Evolutionary conservation across 495 filamentous ascomycete species (phyloP).

Genomic region (Halenospora varia): DNA sequence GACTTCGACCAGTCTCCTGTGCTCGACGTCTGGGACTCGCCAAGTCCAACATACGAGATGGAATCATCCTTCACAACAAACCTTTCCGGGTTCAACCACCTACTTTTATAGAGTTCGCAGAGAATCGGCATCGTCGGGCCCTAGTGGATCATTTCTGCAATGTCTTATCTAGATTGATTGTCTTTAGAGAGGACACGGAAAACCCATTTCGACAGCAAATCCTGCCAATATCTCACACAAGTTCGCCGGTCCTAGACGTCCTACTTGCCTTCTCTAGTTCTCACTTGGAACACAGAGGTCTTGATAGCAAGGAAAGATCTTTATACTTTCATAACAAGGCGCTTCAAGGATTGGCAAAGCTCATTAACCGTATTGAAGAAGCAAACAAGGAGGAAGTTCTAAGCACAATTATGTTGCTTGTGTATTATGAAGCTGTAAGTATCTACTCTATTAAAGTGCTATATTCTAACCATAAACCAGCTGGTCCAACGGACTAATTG

Average conservation of each 20-base stretch:
- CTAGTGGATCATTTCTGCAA: conserved; percentile 61
- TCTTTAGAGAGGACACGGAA: conserved; percentile 57
- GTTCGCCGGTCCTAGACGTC: conserved; percentile 51
- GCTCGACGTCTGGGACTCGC: too few relatives aligned
- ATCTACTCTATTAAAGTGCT: neutral
- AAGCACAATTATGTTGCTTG: conserved; percentile 56
- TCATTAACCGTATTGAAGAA: conserved; percentile 49
- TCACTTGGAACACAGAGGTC: conserved; percentile 53
- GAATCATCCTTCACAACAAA: too few relatives aligned
- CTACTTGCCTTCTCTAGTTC: conserved; percentile 57
- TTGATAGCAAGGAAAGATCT: conserved; percentile 50
- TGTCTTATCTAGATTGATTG: conserved; percentile 57
- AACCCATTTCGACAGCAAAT: conserved; percentile 61
- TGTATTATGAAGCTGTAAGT: conserved; percentile 62
- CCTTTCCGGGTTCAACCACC: conserved; percentile 48
- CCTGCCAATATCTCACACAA: conserved; percentile 50
- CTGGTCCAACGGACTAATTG: conserved; percentile 54
- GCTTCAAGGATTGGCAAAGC: conserved; percentile 49
- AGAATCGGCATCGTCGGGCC: conserved; percentile 47
- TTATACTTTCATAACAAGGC: conserved; percentile 55
- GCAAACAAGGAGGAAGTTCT: conserved; percentile 52
- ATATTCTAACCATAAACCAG: conserved; percentile 25
- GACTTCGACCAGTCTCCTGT: too few relatives aligned
- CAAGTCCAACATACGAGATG: too few relatives aligned
- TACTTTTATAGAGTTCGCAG: conserved; percentile 51